Evolutionary conservation across 352 stramenopile genomes (phyloP).

Genomic region (Pythium brassicae): DNA sequence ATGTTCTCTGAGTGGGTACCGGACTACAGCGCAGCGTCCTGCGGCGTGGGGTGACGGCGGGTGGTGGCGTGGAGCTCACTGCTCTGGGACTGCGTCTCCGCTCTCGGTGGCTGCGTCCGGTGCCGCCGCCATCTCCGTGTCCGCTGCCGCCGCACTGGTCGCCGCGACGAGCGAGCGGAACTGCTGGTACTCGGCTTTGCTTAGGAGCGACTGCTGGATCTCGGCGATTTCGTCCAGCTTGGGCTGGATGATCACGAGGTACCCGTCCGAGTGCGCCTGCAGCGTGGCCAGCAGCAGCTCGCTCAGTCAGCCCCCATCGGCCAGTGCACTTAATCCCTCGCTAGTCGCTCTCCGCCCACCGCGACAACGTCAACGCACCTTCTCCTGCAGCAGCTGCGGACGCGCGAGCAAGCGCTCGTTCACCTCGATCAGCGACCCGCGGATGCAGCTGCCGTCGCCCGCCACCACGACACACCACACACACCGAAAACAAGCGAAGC

Average conservation of each 20-base stretch:
- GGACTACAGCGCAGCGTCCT: neutral
- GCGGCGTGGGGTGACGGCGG: too few relatives aligned
- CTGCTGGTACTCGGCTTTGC: constrained; percentile 71
- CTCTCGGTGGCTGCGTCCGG: neutral
- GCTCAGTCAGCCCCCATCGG: too few relatives aligned
- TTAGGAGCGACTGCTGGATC: constrained; percentile 80
- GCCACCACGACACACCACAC: too few relatives aligned
- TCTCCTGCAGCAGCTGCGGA: constrained; percentile 59
- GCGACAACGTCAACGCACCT: constrained; percentile 14
- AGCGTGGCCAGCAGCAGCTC: neutral
- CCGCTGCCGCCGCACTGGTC: neutral
- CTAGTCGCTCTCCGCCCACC: too few relatives aligned
- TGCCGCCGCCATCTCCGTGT: neutral
- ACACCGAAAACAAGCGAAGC: neutral
- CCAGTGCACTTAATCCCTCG: too few relatives aligned
- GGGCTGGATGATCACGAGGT: constrained; percentile 77
- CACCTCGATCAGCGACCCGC: constrained; percentile 71
- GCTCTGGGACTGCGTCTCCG: neutral
- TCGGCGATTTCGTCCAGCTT: constrained; percentile 75
- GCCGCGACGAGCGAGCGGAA: constrained; percentile 41
- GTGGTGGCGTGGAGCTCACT: neutral
- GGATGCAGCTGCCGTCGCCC: constrained; percentile 68
- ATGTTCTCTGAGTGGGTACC: neutral
- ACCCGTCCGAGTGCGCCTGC: constrained; percentile 67
- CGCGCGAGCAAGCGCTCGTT: constrained; percentile 61